Evolutionary conservation across 192 early-diverging fungal species (phyloP), one percentile per base, ranked within the genome.

Genomic region (Umbelopsis sp.): DNA sequence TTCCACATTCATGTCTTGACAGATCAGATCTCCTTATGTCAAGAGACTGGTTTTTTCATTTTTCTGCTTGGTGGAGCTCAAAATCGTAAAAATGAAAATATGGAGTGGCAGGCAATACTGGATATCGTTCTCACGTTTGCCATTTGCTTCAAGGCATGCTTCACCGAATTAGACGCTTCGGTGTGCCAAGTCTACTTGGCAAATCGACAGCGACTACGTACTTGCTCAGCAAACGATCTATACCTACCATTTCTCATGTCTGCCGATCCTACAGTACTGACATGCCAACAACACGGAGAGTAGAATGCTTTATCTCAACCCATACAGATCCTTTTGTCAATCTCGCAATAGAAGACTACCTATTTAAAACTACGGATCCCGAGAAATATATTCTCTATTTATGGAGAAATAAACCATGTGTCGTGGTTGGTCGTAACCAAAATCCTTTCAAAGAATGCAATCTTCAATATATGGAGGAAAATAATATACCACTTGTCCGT

Each of bases 401-500:
- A 32, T 99, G 92, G 87, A 90, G 95, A 53, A 99, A 98, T 81
- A 79, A 77, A 16, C 83, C 87, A 45, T 93, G 93, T 66, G 92
- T 98, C 2, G 93, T 99, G 38, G 88, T 99, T 77, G 98, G 98
- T 5, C 85, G 95, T 56, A 99, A 99, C 77, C 97, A 98, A 89
- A 99, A 99, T 69, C 95, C 97, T 17, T 99, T 92, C 90, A 95
- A 95, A 75, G 97, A 99, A 75, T 94, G 94, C 81, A 91, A 97
- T 74, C 73, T 97, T 71, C 75, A 73, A 49, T 77, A 90, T 66
- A 82, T 98, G 88, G 75, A 74, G 20, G 65, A 83, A 32, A 75
- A 90, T 29, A 80, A 84, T 21, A 88, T 98, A 16, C 92, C 91
- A 69, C 88, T 98, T 59, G 91, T 97, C 14, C 87, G 97, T 51